Base-by-base conservation (phyloP, 768 basidiomycete genomes). In the Tylopilus intermedius region DNA sequence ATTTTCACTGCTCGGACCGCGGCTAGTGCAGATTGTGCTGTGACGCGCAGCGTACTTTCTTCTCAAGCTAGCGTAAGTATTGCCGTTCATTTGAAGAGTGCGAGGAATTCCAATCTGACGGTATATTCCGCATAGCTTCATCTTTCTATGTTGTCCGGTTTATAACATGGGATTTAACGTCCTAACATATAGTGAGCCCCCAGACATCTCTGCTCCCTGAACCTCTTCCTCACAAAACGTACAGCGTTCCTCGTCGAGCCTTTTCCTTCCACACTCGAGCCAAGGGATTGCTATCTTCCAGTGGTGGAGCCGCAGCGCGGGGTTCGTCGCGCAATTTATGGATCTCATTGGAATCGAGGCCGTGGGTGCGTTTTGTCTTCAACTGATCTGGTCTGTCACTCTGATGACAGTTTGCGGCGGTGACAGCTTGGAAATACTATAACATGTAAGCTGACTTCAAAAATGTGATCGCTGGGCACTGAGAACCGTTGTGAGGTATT, bases 231-330 rank as follows among this genome's bases (percentile, higher is more conserved):
- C 8, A 30, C 7, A 1, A 30, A 30, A 30, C 7, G 30, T 10
- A 35, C 59, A 48, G 38, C 47, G 6, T 48, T 15, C 22, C 41
- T 83, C 54, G 81, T 83, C 21, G 83, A 85, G 58, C 62, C 84
- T 29, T 84, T 73, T 83, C 83, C 0, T 85, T 74, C 69, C 77
- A 81, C 55, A 74, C 76, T 29, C 79, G 83, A 54, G 76, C 83
- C 1, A 79, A 76, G 62, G 84, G 35, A 76, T 84, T 49, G 68
- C 82, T 5, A 60, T 84, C 22, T 84, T 79, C 71, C 80, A 83
- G 58, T 79, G 75, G 73, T 80, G 76, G 65, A 72, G 76, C 43
- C 76, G 82, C 14, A 65, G 72, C 1, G 53, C 27, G 8, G 49
- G 22, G 24, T 60, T 62, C 27, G 5, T 57, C n/a, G 38, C 8